Percentiles rank a stretch among this genome's conserved stretches.
Evolutionary conservation across 495 filamentous ascomycete species (phyloP).

Genomic region (Apiosordaria backusii): DNA sequence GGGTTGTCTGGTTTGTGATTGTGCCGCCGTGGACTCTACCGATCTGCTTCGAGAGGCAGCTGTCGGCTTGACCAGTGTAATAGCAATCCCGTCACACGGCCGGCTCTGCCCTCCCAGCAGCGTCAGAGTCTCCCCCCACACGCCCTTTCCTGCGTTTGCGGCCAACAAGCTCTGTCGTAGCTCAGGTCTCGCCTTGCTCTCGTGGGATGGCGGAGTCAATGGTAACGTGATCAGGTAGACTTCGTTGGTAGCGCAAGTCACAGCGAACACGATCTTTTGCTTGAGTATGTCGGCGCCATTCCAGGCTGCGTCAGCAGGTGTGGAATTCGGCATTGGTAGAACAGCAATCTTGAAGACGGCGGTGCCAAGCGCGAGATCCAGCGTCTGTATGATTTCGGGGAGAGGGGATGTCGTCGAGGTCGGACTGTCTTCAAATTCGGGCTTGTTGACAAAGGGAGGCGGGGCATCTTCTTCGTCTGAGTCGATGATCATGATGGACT

Average conservation of each 20-base stretch:
- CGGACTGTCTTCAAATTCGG: conserved; percentile 46
- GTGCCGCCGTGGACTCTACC: conserved; percentile 29
- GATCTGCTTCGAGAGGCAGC: conserved; percentile 34
- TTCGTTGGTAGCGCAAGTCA: conserved; percentile 65
- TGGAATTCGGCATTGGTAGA: conserved; percentile 47
- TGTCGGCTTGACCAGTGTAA: conserved; percentile 57
- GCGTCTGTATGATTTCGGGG: conserved; percentile 56
- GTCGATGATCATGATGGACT: conserved; percentile 72
- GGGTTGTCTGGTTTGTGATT: background rate
- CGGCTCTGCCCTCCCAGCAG: conserved; percentile 57
- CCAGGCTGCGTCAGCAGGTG: conserved; percentile 47
- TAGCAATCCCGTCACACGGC: conserved; percentile 60
- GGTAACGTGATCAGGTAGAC: conserved; percentile 70
- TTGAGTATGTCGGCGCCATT: conserved; percentile 59
- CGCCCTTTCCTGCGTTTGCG: conserved; percentile 48
- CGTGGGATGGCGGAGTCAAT: conserved; percentile 65
- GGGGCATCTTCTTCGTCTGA: conserved; percentile 66
- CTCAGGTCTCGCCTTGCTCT: conserved; percentile 48
- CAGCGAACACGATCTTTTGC: conserved; percentile 64
- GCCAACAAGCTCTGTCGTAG: conserved; percentile 43
- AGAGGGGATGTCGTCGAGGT: conserved; percentile 37
- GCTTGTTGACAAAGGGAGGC: conserved; percentile 40
- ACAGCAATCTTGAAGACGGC: conserved; percentile 58
- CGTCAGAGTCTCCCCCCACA: conserved; percentile 60
- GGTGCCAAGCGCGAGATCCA: conserved; percentile 65